Conservation (phyloP, 768 basidiomycete genomes). For the Suillus hirtellus region DNA sequence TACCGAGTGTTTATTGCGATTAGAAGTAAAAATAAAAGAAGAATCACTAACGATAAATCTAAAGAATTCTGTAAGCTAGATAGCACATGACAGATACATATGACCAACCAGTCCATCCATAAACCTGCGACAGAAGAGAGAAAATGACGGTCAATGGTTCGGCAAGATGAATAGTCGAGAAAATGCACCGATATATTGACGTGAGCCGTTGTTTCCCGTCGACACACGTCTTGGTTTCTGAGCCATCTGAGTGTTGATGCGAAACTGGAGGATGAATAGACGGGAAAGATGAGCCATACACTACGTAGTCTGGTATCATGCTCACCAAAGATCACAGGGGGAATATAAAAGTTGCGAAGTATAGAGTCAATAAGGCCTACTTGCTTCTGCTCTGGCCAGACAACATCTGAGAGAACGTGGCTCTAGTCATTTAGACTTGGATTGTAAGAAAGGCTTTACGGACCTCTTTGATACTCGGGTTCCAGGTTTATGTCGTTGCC, state of each 20-base stretch:
- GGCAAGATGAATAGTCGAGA: not conserved
- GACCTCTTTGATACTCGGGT: constrained; percentile 79
- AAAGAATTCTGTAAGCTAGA: constrained; percentile 8
- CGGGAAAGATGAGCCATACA: not conserved
- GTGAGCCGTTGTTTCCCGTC: constrained; percentile 84
- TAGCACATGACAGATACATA: constrained; percentile 7
- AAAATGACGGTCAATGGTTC: constrained; percentile 5
- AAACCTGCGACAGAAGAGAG: constrained; percentile 42
- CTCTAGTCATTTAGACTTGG: not conserved
- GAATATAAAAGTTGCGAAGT: constrained; percentile 78
- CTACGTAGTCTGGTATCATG: not conserved
- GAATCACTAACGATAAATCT: constrained; percentile 57
- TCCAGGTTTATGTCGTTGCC: constrained; percentile 67
- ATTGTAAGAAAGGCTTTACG: constrained; percentile 7
- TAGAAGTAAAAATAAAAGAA: not conserved
- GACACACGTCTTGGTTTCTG: constrained; percentile 66
- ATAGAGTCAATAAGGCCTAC: constrained; percentile 76
- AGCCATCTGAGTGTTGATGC: constrained; percentile 56
- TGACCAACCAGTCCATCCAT: constrained; percentile 65
- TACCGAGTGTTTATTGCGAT: constrained; percentile 16
- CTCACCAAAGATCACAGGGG: constrained; percentile 77
- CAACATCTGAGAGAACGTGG: constrained; percentile 51
- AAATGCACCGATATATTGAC: constrained; percentile 63
- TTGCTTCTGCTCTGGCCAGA: constrained; percentile 79
- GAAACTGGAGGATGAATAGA: constrained; percentile 40